A percentile compares a stretch with the other conserved stretches of the same genome.
These are phyloP conservation scores for Boletus patriciae DNA, from an alignment of 768 basidiomycete species.

Conservation along the genomic window DNA sequence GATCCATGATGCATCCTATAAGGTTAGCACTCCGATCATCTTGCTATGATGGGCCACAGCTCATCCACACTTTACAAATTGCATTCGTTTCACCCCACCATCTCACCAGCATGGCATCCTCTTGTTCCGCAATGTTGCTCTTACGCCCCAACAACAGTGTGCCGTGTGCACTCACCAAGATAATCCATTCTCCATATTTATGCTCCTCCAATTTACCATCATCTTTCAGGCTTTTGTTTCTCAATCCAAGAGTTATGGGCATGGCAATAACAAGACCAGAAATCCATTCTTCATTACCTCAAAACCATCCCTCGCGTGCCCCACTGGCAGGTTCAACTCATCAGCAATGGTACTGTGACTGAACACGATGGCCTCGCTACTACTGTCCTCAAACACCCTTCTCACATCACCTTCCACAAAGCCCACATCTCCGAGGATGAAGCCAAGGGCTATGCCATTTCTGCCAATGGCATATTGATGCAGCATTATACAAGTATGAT, in stretches of 20 bases:
- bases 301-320: conserved; percentile 88
- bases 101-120: no score
- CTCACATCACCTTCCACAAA: conserved; percentile 86
- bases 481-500: conserved; percentile 72
- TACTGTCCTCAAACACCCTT: conserved; percentile 81
- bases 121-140: no score
- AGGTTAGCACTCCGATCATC: no score
- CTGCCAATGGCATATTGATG: conserved; percentile 93
- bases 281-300: conserved; percentile 85
- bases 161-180: no score
- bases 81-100: no score
- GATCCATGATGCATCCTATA: no score
- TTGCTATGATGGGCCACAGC: no score
- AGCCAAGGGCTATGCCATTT: conserved; percentile 76
- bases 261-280: conserved; percentile 87
- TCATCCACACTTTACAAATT: no score
- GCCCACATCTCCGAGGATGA: conserved; percentile 71
- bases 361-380: conserved; percentile 78
- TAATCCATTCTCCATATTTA: not conserved
- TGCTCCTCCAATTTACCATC: not conserved
- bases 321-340: conserved; percentile 89
- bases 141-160: no score
- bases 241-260: conserved; percentile 61
- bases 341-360: conserved; percentile 82
- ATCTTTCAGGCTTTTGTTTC: conserved; percentile 70